Evolutionary conservation across 23 red algal genomes (phyloP).

Genomic region (Agarophyton chilense): DNA sequence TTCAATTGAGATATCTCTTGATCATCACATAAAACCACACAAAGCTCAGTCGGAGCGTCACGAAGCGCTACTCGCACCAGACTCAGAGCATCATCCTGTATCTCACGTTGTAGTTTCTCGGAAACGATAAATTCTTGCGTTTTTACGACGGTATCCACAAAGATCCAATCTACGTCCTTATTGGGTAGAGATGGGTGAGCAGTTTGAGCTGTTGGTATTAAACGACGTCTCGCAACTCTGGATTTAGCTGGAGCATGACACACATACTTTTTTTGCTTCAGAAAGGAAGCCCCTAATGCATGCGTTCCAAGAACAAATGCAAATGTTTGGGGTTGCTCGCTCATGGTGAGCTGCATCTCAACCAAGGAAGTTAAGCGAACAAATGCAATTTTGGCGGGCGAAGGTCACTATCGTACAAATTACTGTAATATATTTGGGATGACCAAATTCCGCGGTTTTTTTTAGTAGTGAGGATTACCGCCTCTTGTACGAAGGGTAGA

Average conservation of each 20-base stretch:
- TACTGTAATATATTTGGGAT: not conserved
- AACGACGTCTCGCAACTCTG: not conserved
- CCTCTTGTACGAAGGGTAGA: too few relatives aligned
- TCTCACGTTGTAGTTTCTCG: not conserved
- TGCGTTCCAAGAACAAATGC: not conserved
- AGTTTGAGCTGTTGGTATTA: not conserved
- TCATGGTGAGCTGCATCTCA: not conserved
- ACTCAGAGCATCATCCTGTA: slow-evolving; percentile 37
- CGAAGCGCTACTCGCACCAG: slow-evolving; percentile 13
- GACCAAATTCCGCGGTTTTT: not conserved
- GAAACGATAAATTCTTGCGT: not conserved
- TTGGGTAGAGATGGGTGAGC: slow-evolving; percentile 12
- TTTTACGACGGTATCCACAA: slow-evolving; percentile 35
- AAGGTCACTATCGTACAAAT: too few relatives aligned
- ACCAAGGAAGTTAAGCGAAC: too few relatives aligned
- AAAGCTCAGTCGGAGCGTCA: slow-evolving; percentile 68
- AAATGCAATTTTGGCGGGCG: too few relatives aligned
- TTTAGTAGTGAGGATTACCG: too few relatives aligned
- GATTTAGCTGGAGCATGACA: not conserved
- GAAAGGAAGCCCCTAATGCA: not conserved
- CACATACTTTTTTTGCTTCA: not conserved
- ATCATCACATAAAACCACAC: slow-evolving; percentile 70
- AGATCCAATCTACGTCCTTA: slow-evolving; percentile 43
- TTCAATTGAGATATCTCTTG: slow-evolving; percentile 72
- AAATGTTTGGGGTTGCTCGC: not conserved